A percentile compares a stretch with the other conserved stretches of the same genome.
These are phyloP conservation scores for Eimeria necatrix DNA, from an alignment of 169 alveolate genomes.

Conservation along the genomic window DNA sequence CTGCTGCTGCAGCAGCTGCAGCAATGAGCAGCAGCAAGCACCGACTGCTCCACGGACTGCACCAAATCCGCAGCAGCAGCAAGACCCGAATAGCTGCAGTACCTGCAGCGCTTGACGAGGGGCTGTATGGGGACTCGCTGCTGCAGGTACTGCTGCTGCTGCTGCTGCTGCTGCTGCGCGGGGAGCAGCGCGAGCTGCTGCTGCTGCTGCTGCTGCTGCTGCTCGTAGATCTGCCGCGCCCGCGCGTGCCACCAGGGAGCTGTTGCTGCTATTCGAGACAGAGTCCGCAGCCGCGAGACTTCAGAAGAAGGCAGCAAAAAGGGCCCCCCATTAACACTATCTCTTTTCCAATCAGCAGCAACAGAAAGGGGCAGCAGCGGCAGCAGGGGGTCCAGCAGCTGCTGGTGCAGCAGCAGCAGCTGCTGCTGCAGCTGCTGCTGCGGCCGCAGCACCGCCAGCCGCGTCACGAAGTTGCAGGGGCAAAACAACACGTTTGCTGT, in stretches of 20 bases:
- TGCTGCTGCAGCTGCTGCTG: constrained; percentile 46
- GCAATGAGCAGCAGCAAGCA: neutral
- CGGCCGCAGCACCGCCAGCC: constrained; percentile 61
- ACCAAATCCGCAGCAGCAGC: constrained; percentile 40
- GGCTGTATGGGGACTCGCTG: constrained; percentile 71
- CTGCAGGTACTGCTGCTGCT: constrained; percentile 43
- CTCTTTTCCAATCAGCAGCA: constrained; percentile 25
- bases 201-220: constrained; percentile 37
- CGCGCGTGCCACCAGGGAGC: constrained; percentile 68
- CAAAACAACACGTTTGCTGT: constrained; percentile 39
- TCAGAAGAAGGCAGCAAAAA: constrained; percentile 68
- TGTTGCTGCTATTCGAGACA: constrained; percentile 53
- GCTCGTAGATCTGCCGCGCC: constrained; percentile 39
- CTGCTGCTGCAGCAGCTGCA: constrained; percentile 64
- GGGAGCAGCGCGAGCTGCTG: neutral
- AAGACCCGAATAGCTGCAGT: constrained; percentile 54
- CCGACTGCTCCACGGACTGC: neutral
- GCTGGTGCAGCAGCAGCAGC: constrained; percentile 21
- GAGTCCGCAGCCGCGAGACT: constrained; percentile 18
- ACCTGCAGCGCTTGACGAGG: constrained; percentile 58
- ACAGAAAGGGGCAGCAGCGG: constrained; percentile 26
- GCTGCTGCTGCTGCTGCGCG: neutral
- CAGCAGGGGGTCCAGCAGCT: constrained; percentile 61
- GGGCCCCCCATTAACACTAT: constrained; percentile 3
- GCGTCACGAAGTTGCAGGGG: constrained; percentile 77